phyloP scores from a whole-genome alignment of 1,284 basidiomycete species.

The Trametes sp. region DNA sequence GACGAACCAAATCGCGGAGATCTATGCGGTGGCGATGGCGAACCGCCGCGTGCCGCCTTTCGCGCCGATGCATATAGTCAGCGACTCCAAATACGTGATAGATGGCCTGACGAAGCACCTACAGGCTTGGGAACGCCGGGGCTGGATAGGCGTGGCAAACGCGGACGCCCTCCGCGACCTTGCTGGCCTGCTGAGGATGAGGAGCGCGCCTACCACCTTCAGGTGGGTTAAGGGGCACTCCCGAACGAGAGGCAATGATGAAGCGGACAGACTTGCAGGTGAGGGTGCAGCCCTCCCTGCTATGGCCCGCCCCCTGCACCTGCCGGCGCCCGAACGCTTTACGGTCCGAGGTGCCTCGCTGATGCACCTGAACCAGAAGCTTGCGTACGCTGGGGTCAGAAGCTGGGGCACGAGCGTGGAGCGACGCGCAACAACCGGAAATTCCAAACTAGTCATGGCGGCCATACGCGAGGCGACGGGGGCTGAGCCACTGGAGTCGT shows the following conservation, averaged over 20 bases:
- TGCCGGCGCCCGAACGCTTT: background rate
- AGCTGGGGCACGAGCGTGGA: background rate
- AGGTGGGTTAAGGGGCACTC: slow-evolving; percentile 36
- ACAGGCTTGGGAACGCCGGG: slow-evolving; percentile 4
- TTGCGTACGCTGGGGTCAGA: background rate
- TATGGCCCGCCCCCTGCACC: background rate
- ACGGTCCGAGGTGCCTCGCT: background rate
- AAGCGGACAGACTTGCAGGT: slow-evolving; percentile 25
- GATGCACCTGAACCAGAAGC: background rate
- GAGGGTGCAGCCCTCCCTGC: background rate
- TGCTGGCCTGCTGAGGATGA: slow-evolving; percentile 14
- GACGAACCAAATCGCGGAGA: background rate
- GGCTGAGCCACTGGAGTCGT: background rate
- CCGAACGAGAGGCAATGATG: slow-evolving; percentile 31
- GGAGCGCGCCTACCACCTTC: slow-evolving; percentile 30
- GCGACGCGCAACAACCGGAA: background rate
- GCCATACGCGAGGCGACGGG: background rate
- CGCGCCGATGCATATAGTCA: background rate
- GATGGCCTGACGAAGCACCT: background rate
- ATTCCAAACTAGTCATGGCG: background rate
- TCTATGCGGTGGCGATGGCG: background rate
- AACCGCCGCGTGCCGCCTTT: background rate
- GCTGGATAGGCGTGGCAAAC: background rate
- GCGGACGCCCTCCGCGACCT: slow-evolving; percentile 3
- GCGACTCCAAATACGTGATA: background rate